phyloP scores from a whole-genome alignment of 2,329 filamentous ascomycete genomes.

The Ceratocystis smalleyi region DNA sequence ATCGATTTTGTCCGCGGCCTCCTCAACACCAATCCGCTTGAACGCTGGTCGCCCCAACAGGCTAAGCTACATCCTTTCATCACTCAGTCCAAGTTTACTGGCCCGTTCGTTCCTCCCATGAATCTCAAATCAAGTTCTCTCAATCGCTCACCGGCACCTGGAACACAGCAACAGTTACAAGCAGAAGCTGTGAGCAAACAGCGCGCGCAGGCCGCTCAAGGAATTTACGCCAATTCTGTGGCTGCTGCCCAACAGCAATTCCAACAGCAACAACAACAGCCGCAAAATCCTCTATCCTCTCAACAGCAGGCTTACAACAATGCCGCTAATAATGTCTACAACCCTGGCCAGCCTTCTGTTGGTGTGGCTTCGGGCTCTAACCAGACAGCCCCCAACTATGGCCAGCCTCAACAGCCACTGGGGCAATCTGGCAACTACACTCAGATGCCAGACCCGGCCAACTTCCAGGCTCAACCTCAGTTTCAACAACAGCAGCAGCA shows the following conservation, averaged over 20 bases:
- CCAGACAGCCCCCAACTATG: conserved; percentile 19
- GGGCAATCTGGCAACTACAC: conserved; percentile 5
- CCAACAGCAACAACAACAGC: conserved; percentile 13
- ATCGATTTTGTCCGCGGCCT: conserved; percentile 95
- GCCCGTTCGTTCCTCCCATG: conserved; percentile 92
- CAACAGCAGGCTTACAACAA: conserved; percentile 22
- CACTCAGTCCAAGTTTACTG: conserved; percentile 92
- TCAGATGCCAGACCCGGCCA: background rate
- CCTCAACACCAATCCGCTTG: conserved; percentile 84
- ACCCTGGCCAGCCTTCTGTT: conserved; percentile 20
- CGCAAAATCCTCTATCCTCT: conserved; percentile 21
- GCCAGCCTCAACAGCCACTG: conserved; percentile 21
- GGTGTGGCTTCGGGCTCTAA: conserved; percentile 9
- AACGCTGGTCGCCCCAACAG: conserved; percentile 95
- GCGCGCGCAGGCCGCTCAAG: conserved; percentile 54
- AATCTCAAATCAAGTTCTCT: conserved; percentile 77
- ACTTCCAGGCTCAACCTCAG: conserved; percentile 38
- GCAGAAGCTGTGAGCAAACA: conserved; percentile 90
- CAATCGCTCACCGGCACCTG: conserved; percentile 77
- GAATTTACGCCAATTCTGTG: conserved; percentile 50
- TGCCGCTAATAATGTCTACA: conserved; percentile 31
- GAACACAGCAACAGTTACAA: conserved; percentile 89
- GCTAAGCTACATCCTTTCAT: conserved; percentile 97
- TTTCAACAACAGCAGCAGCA: conserved; percentile 52
- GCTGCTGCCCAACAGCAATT: conserved; percentile 24